These are phyloP conservation scores for Phytophthora macrochlamydospora DNA, from an alignment of 352 stramenopile genomes.

Conservation along the genomic window DNA sequence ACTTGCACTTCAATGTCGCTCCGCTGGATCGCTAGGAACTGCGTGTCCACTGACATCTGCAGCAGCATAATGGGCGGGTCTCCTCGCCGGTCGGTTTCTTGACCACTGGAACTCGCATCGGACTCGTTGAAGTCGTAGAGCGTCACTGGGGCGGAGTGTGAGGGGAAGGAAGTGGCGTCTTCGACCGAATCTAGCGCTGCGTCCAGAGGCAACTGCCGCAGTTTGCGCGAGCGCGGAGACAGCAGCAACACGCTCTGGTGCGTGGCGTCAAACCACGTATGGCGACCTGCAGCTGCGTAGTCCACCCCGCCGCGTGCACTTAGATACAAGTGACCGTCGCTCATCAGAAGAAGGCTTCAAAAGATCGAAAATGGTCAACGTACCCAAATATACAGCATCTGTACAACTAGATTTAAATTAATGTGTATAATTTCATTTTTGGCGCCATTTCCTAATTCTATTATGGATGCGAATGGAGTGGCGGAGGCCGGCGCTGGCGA, in stretches of 20 bases:
- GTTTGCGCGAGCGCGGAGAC: constrained; percentile 25
- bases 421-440: not conserved
- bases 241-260: constrained; percentile 65
- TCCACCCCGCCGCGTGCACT: constrained; percentile 48
- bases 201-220: constrained; percentile 56
- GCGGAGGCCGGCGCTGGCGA: constrained; percentile 2
- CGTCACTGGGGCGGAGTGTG: constrained; percentile 11
- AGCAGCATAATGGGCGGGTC: constrained; percentile 38
- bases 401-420: not conserved
- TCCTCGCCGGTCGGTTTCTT: not conserved
- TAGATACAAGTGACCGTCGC: constrained; percentile 69
- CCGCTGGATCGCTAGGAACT: constrained; percentile 79
- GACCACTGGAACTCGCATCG: not conserved
- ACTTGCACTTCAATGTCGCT: constrained; percentile 87
- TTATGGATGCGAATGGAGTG: not conserved
- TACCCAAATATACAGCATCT: not conserved
- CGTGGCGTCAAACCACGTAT: constrained; percentile 59
- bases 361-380: constrained; percentile 1
- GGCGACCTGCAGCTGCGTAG: constrained; percentile 40
- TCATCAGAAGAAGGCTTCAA: constrained; percentile 26
- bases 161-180: constrained; percentile 4
- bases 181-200: constrained; percentile 29
- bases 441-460: not conserved
- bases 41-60: constrained; percentile 63
- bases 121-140: constrained; percentile 54